Conservation (phyloP, 495 filamentous ascomycete species). For the Aspergillus funiculosus region DNA sequence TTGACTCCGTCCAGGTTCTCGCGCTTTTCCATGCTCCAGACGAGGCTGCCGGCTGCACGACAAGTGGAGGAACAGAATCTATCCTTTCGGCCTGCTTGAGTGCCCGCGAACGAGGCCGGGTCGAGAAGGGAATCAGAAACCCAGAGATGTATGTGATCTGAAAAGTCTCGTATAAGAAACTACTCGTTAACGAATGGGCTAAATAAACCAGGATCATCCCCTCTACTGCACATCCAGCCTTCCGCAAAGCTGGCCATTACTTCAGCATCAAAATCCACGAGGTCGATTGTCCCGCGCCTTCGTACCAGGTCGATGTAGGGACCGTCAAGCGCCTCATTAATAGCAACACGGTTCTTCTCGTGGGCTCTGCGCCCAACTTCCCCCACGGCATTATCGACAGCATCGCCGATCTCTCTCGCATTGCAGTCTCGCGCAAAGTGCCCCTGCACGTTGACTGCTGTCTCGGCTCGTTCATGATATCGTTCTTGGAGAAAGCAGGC, state of each 20-base stretch:
- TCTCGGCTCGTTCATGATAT: slow-evolving; percentile 90
- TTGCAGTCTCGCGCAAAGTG: slow-evolving; percentile 69
- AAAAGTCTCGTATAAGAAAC: too few species aligned
- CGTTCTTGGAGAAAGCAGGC: slow-evolving; percentile 83
- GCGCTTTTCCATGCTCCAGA: slow-evolving; percentile 81
- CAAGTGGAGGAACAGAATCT: slow-evolving; percentile 91
- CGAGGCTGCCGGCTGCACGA: slow-evolving; percentile 79
- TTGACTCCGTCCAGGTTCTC: too few species aligned
- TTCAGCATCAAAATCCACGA: slow-evolving; percentile 90
- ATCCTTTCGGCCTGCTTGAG: slow-evolving; percentile 89
- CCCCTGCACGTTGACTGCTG: slow-evolving; percentile 97
- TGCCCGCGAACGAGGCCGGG: slow-evolving; percentile 79
- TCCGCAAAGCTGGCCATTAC: slow-evolving; percentile 88
- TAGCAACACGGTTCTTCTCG: slow-evolving; percentile 86
- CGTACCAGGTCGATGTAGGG: slow-evolving; percentile 72
- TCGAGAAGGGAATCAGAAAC: slow-evolving; percentile 78
- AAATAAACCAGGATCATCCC: slow-evolving; percentile 72
- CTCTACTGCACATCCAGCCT: slow-evolving; percentile 90
- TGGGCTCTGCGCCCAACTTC: slow-evolving; percentile 93
- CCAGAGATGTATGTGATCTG: slow-evolving; percentile 90
- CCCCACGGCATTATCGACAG: slow-evolving; percentile 97
- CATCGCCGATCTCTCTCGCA: slow-evolving; percentile 74
- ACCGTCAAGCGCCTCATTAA: slow-evolving; percentile 81
- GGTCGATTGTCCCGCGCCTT: slow-evolving; percentile 79
- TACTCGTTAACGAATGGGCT: slow-evolving; percentile 6